These are phyloP conservation scores for Euphorbia pulcherrima DNA, from an alignment of 345 rosid species.

Conservation along the genomic window DNA sequence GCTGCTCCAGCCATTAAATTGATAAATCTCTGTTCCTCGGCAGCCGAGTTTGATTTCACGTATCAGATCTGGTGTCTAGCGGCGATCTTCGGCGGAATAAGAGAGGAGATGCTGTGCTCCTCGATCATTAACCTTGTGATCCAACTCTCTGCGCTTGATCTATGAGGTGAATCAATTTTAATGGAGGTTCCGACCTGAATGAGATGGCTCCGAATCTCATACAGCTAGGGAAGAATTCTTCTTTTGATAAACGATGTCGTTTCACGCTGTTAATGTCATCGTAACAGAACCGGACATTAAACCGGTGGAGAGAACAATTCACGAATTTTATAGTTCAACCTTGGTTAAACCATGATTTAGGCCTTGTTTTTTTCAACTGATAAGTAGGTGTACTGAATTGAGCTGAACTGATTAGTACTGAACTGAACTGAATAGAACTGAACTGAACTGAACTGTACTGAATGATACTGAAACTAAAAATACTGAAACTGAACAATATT, in stretches of 20 bases:
- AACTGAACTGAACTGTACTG: too few species aligned
- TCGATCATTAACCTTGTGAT: neutral
- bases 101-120: neutral
- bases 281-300: too few species aligned
- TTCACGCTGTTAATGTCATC: too few species aligned
- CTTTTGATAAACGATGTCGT: neutral
- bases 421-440: too few species aligned
- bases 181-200: constrained; percentile 4
- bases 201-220: neutral
- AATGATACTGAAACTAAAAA: too few species aligned
- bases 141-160: neutral
- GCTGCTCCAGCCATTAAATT: constrained; percentile 84
- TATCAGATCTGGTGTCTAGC: constrained; percentile 7
- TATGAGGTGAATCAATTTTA: neutral
- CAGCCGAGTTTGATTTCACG: neutral
- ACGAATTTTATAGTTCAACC: too few species aligned
- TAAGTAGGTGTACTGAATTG: too few species aligned
- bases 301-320: too few species aligned
- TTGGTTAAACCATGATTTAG: too few species aligned
- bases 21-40: neutral
- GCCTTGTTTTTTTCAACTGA: too few species aligned
- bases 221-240: neutral
- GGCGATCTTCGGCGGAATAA: neutral
- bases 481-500: too few species aligned
- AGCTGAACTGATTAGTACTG: too few species aligned